Evolutionary conservation across 192 early-diverging fungal genomes (phyloP).

Genomic region (Entomortierella parvispora): DNA sequence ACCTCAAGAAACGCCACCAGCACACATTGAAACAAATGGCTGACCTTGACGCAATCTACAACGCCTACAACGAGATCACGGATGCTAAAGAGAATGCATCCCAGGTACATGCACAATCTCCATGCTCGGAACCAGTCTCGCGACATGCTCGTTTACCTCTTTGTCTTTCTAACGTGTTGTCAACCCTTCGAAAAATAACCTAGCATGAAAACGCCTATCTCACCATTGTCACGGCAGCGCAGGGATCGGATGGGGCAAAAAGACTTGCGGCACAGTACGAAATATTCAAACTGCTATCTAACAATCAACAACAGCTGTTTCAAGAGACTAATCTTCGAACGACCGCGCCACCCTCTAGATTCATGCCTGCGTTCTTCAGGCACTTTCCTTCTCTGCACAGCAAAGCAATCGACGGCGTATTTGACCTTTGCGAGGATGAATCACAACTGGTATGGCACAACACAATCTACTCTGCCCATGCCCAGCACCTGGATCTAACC

Average conservation of each 20-base stretch:
- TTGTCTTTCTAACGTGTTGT: not conserved
- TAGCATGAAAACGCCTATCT: slow-evolving; percentile 43
- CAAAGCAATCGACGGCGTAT: slow-evolving; percentile 50
- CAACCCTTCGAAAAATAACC: not conserved
- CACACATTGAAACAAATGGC: slow-evolving; percentile 17
- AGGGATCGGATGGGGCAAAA: slow-evolving; percentile 48
- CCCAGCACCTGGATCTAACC: not conserved
- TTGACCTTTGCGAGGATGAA: slow-evolving; percentile 54
- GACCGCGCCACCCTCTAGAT: slow-evolving; percentile 8
- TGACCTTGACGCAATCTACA: slow-evolving; percentile 40
- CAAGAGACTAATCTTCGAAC: too few relatives aligned
- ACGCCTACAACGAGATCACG: slow-evolving; percentile 48
- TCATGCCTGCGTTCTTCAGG: slow-evolving; percentile 48
- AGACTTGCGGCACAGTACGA: slow-evolving; percentile 38
- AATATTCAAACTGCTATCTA: too few relatives aligned
- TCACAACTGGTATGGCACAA: slow-evolving; percentile 17
- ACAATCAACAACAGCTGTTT: too few relatives aligned
- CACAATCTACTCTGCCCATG: not conserved
- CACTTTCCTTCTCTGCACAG: slow-evolving; percentile 41
- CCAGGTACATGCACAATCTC: slow-evolving; percentile 21
- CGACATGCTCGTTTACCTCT: not conserved
- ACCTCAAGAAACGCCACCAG: too few relatives aligned
- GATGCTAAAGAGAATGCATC: slow-evolving; percentile 43
- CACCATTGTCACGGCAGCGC: slow-evolving; percentile 33
- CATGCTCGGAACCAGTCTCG: not conserved